A percentile compares a stretch with the other conserved stretches of the same genome.
Conservation (phyloP, 1,139 yeast genomes). For the Candida anutae region DNA sequence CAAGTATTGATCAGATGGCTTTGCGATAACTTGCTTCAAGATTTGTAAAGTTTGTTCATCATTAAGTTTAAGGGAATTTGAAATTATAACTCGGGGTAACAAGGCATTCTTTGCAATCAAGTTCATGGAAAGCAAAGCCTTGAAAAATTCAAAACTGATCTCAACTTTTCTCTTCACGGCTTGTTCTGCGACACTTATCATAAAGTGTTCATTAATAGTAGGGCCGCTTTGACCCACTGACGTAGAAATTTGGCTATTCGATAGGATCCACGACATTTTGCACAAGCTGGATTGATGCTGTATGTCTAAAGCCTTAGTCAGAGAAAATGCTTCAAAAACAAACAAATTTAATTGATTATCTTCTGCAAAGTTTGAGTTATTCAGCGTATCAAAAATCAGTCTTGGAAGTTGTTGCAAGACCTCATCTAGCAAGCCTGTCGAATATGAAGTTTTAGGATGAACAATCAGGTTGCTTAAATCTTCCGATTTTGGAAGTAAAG, state of each 20-base stretch:
- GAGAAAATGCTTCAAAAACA: conserved; percentile 8
- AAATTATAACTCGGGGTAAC: conserved; percentile 11
- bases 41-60: conserved; percentile 8
- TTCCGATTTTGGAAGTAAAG: conserved; percentile 4
- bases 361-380: conserved; percentile 6
- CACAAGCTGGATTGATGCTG: conserved; percentile 9
- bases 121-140: conserved; percentile 2
- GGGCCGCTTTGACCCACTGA: too few relatives aligned
- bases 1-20: conserved; percentile 12
- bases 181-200: conserved; percentile 4
- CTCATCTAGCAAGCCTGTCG: conserved; percentile 28
- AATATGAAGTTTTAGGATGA: conserved; percentile 16
- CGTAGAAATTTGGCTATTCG: conserved; percentile 10
- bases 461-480: too few relatives aligned
- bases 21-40: conserved; percentile 9
- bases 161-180: conserved; percentile 5
- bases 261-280: conserved; percentile 18
- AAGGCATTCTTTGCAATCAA: conserved; percentile 3
- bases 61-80: conserved; percentile 15
- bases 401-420: conserved; percentile 24
- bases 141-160: conserved; percentile 4
- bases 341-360: conserved; percentile 6
- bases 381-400: conserved; percentile 1
- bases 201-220: conserved; percentile 2
- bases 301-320: conserved; percentile 1